Base-by-base conservation (phyloP, 495 filamentous ascomycete genomes). In the Zalerion maritima region DNA sequence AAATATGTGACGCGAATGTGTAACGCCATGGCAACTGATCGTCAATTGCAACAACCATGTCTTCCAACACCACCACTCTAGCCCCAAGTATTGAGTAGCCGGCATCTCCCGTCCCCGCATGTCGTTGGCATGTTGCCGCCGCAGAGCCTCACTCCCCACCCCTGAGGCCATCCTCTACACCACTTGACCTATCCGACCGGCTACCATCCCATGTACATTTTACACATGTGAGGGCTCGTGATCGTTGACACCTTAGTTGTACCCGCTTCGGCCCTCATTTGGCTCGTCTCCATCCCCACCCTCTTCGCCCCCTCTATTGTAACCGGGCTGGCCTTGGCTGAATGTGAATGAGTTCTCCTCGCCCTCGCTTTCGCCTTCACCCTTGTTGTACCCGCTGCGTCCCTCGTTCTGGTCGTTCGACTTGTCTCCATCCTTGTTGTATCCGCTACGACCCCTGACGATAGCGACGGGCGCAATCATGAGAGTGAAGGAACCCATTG, bases 381-480 rank as follows among this genome's bases (percentile, higher is more conserved):
- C 47, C 35, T 43, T 45, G 48, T 67, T 66, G 46, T 66, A 71
- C 35, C 60, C 73, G 38, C 71, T 69, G 40, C 68, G 68, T 43
- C 60, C 69, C 54, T 65, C 36, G 39, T 45, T 50, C 17, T 59
- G 42, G 31, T 50, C 32, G 14, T 37, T 29, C 20, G 34, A 34
- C 23, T 33, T 27, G 41, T 40, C 38, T 21, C 38, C 44, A 18
- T 47, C 41, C 19, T 40, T 47, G 37, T 54, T 54, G 40, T 54
- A 54, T 15, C 47, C 50, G 21, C 50, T 50, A 29, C 51, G 51
- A 37, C 51, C 49, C 1, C 20, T 16, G 39, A 29, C 37, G 37
- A 25, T 28, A 17, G 37, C 26, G 3, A 5, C 13, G 15, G 37
- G 24, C 15, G 14, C 13, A 35, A 38, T 35, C 42, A 41, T 37